Evolutionary conservation across 805 yeast genomes (phyloP), one percentile per base, ranked within the genome.

Genomic region (Lachancea waltii): DNA sequence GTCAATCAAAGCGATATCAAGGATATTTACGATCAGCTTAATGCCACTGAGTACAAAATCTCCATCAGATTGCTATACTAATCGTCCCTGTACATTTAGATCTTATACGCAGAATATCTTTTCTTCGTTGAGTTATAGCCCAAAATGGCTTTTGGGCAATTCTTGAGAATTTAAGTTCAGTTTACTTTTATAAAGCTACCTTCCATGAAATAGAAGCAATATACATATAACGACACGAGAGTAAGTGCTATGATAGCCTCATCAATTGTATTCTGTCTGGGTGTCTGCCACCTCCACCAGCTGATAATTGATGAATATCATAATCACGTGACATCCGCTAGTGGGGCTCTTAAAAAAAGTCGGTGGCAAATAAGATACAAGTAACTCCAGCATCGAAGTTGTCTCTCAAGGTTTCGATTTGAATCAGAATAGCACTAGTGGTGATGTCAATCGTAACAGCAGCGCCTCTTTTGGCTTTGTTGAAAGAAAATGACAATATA

Each of bases 1-100:
- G 97, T 90, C 38, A 75, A 80, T 51, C 69, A 71, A 44, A 77
- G 78, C 47, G 96, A 87, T 59, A 86, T 92, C 67, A 86, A 84
- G 65, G 68, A 77, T 18, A 74, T 92, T 48, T 81, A 89, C 63
- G 84, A 84, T 57, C 82, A 83, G 62, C 76, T 92, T 54, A 94
- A 83, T 64, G 75, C 77, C 58, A 90, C 97, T 33, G 87, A 90
- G 30, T 86, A 81, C 75, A 86, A 84, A 65, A 84, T 92, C 55
- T 79, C 84, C 41, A 87, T 95, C 53, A 84, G 98, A 64, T 72
- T 92, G 55, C 70, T 92, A 48, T 92, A 92, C 61, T 90, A 75
- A 17, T 4, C 13, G 16, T 15, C 9, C 11, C 18, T 5, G 17
- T 4, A 9, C 14, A 16, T 9, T 9, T 9, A 27, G 18, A n/a